Evolutionary conservation across 805 yeast genomes (phyloP).

Genomic region (Candida montana): DNA sequence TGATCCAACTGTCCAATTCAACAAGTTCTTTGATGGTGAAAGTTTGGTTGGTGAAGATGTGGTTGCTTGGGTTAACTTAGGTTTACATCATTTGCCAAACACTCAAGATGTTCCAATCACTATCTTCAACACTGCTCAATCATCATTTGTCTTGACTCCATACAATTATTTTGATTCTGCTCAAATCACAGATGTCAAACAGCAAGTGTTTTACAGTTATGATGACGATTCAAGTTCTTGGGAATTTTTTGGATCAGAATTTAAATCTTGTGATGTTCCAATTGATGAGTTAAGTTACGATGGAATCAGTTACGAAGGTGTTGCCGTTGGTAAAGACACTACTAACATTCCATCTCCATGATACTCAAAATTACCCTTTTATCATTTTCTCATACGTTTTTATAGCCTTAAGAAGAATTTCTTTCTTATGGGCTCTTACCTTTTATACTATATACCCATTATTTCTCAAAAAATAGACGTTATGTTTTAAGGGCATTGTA

Average conservation of each 20-base stretch:
- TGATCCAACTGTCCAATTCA: conserved; percentile 23
- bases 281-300: conserved; percentile 15
- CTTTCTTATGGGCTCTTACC: no score
- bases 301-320: conserved; percentile 20
- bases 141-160: conserved; percentile 23
- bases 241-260: conserved; percentile 23
- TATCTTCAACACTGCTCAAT: conserved; percentile 23
- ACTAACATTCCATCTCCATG: conserved; percentile 22
- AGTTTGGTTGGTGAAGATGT: conserved; percentile 24
- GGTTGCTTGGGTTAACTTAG: conserved; percentile 27
- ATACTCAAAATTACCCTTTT: no score
- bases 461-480: no score
- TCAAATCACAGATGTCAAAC: conserved; percentile 22
- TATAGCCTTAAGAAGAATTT: no score
- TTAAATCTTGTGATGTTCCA: conserved; percentile 14
- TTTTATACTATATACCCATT: no score
- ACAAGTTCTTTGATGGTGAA: conserved; percentile 24
- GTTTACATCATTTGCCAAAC: conserved; percentile 27
- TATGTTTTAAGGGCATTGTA: no score
- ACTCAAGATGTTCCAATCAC: conserved; percentile 28
- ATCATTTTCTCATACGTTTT: no score
- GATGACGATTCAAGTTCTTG: conserved; percentile 19
- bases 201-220: conserved; percentile 21
- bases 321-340: conserved; percentile 18
- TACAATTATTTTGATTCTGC: conserved; percentile 25